Percentiles rank a stretch among this genome's conserved stretches.
Evolutionary conservation across 2,329 filamentous ascomycete species (phyloP).

Genomic region (Coniochaeta ligniaria): DNA sequence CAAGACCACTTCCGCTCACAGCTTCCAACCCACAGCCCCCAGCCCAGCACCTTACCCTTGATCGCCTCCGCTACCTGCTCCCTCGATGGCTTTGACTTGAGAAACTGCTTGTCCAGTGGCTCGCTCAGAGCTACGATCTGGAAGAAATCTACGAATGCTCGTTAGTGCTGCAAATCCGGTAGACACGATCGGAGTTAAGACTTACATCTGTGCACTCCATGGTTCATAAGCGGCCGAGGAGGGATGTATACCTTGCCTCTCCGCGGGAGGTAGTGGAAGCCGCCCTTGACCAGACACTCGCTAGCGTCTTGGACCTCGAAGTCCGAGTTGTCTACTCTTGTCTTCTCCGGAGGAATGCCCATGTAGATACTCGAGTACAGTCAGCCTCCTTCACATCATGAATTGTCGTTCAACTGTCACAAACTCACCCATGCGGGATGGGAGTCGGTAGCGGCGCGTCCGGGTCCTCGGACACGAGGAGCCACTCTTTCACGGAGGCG

Average conservation of each 20-base stretch:
- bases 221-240: slow-evolving; percentile 38
- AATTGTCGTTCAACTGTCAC: background rate
- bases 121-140: slow-evolving; percentile 39
- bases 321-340: slow-evolving; percentile 25
- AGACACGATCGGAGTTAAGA: background rate
- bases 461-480: slow-evolving; percentile 38
- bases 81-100: slow-evolving; percentile 29
- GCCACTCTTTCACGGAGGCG: slow-evolving; percentile 30
- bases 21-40: slow-evolving; percentile 39
- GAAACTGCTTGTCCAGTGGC: slow-evolving; percentile 26
- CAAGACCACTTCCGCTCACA: slow-evolving; percentile 32
- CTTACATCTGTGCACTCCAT: slow-evolving; percentile 43
- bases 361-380: slow-evolving; percentile 23
- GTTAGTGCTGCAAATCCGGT: background rate
- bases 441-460: slow-evolving; percentile 36
- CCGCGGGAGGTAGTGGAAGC: slow-evolving; percentile 36
- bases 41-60: slow-evolving; percentile 38
- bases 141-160: slow-evolving; percentile 32
- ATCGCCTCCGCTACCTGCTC: slow-evolving; percentile 35
- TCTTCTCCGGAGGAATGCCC: slow-evolving; percentile 28
- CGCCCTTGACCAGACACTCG: slow-evolving; percentile 27
- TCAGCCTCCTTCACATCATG: background rate
- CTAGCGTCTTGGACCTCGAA: slow-evolving; percentile 23
- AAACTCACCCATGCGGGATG: slow-evolving; percentile 34
- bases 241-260: slow-evolving; percentile 33